These are phyloP conservation scores for Papilionanthe hybrid DNA, from an alignment of 116 monocot species.

Conservation along the genomic window DNA sequence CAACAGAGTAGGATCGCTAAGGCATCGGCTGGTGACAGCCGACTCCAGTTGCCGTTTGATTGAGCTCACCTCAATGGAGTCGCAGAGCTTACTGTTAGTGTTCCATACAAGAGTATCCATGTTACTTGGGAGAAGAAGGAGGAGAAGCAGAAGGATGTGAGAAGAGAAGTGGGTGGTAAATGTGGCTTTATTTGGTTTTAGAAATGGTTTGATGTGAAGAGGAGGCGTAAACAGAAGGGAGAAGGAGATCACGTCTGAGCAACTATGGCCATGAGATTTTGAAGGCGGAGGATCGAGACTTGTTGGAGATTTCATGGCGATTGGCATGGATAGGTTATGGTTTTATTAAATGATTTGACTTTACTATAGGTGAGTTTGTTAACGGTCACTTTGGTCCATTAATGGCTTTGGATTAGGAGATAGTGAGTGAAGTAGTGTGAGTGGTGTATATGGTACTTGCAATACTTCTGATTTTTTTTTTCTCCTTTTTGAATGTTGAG, in stretches of 20 bases:
- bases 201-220: background rate
- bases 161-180: too few relatives aligned
- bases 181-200: background rate
- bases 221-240: background rate
- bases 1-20: background rate
- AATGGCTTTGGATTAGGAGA: too few relatives aligned
- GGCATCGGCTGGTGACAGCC: background rate
- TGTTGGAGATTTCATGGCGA: background rate
- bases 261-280: constrained; percentile 1
- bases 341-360: background rate
- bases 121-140: background rate
- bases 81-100: background rate
- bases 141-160: background rate
- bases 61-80: background rate
- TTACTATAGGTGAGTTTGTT: background rate
- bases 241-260: background rate
- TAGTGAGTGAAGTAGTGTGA: too few relatives aligned
- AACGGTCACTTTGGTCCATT: background rate
- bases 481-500: too few relatives aligned
- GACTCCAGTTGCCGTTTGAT: background rate
- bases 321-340: background rate
- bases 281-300: background rate
- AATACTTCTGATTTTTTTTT: too few relatives aligned
- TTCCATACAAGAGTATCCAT: constrained; percentile 3
- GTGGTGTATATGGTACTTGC: too few relatives aligned